A percentile compares a stretch with the other conserved stretches of the same genome.
These are phyloP conservation scores for Neopestalotiopsis rosae DNA, from an alignment of 2,329 filamentous ascomycete genomes.

Conservation along the genomic window DNA sequence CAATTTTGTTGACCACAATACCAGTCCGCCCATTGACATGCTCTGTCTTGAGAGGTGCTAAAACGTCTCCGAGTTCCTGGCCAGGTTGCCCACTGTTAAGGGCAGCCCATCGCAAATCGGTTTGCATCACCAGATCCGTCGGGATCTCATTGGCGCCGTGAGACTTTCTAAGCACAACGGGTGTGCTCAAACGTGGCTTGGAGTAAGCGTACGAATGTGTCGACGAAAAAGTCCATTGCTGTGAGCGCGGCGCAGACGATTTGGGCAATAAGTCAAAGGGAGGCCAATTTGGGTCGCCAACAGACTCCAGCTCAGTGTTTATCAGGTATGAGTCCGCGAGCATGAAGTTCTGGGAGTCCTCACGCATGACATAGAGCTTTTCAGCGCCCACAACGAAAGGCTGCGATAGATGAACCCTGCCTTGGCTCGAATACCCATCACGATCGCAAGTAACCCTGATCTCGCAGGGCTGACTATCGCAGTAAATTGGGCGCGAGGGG, in stretches of 20 bases:
- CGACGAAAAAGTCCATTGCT: conserved; percentile 35
- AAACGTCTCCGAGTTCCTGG: background rate
- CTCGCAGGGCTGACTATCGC: conserved; percentile 59
- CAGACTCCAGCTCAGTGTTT: conserved; percentile 57
- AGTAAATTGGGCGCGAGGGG: conserved; percentile 51
- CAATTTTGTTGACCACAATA: conserved; percentile 27
- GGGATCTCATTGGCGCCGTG: conserved; percentile 26
- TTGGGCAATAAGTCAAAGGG: conserved; percentile 48
- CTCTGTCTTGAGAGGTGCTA: conserved; percentile 38
- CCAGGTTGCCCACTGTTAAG: conserved; percentile 25
- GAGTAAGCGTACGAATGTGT: conserved; percentile 34
- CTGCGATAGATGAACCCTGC: conserved; percentile 51
- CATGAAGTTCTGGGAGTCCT: conserved; percentile 52
- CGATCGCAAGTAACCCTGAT: conserved; percentile 56
- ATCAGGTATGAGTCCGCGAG: conserved; percentile 57
- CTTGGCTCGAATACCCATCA: conserved; percentile 50
- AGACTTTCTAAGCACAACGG: conserved; percentile 32
- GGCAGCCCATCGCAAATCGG: conserved; percentile 39
- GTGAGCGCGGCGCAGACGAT: conserved; percentile 28
- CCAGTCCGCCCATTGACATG: conserved; percentile 37
- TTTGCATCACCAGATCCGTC: conserved; percentile 34
- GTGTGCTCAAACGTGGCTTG: conserved; percentile 33
- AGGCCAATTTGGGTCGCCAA: conserved; percentile 56
- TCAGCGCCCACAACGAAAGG: conserved; percentile 60
- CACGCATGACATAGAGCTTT: conserved; percentile 54